Evolutionary conservation across 345 rosid genomes (phyloP), one percentile per base, ranked within the genome.

Genomic region (Gossypioides kirkii): DNA sequence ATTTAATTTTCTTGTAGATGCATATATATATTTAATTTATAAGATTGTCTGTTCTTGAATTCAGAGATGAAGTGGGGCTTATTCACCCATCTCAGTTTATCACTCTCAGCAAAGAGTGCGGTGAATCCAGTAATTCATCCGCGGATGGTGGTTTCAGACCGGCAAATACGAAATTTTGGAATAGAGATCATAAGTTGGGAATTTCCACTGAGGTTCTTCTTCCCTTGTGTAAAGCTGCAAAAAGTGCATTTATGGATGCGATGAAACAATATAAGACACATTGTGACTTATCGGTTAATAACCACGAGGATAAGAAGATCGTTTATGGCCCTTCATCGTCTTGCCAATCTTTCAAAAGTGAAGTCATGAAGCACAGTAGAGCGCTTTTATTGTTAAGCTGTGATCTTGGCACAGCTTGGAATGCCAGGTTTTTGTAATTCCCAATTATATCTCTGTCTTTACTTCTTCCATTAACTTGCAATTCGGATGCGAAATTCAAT

Each of bases 321-420:
- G 45, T 54, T 32, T 36, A 50, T 61, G 68, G 9, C 42, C 14
- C 67, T 32, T 17, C 72, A 70, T 52, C 74, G 45, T 67, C 50
- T 65, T 61, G 52, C 66, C n/a, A 60, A 54, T 60, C 58, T 69
- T 67, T 77, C 17, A 96, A 78, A 75, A 68, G 59, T 46, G 83
- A 84, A 62, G 85, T 89, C 62, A 83, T 89, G 96, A 87, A 80
- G 82, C 97, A 90, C 76, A 88, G 98, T 81, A 87, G 74, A 81
- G 86, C 92, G 9, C 61, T 91, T 77, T 67, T 96, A 79, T 76
- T 91, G 84, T 81, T 96, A 43, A 93, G 97, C 82, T 85, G 88
- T 72, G 99, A 96, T 81, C 93, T 86, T 36, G 87, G 80, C 47
- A 91, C 96, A 61, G 98, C 98, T 10, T 96, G 99, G 97, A 96